Evolutionary conservation across 441 rosid species (phyloP), one percentile per base, ranked within the genome.

Genomic region (Macaranga tanarius): DNA sequence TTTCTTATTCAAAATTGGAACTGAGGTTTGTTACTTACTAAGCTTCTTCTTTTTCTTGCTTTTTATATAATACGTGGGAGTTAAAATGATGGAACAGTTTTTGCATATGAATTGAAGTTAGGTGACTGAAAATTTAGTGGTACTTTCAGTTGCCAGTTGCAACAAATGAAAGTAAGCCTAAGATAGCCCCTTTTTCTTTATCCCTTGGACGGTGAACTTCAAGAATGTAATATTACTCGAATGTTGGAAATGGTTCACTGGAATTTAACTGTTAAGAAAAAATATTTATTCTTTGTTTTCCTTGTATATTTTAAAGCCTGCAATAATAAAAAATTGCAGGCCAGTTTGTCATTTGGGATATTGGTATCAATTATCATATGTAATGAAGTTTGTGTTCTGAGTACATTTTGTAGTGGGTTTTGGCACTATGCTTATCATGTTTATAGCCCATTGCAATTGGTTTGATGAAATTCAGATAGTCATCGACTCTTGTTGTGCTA

Each of bases 401-500:
- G 28, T 56, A 55, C 40, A 56, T 58, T 61, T 60, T 47, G 55
- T 10, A 26, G 8, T 22, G 31, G n/a, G 56, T 23, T 63, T 70
- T 63, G 28, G 38, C 31, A 50, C 1, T 51, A 2, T 45, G 7
- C 26, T 56, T 22, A 22, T 28, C 10, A 17, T 40, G 34, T 62
- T 15, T 65, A 17, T 58, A 52, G 51, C 60, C 40, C 51, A 62
- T 40, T 26, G 20, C 3, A 20, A 11, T 28, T 71, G 25, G 42
- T 64, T 64, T 74, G 8, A 62, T 45, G 50, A 47, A 31, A 40
- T 69, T 64, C 78, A 75, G 73, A 74, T 94, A 79, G 92, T 89
- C 26, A 94, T 94, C 42, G 99, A 94, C 79, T 89, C 97, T 65
- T 88, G 96, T 70, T 94, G 99, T 75, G 92, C 99, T 74, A 94